These are phyloP conservation scores for Pichia sporocuriosa DNA, from an alignment of 805 yeast species.

Conservation along the genomic window DNA sequence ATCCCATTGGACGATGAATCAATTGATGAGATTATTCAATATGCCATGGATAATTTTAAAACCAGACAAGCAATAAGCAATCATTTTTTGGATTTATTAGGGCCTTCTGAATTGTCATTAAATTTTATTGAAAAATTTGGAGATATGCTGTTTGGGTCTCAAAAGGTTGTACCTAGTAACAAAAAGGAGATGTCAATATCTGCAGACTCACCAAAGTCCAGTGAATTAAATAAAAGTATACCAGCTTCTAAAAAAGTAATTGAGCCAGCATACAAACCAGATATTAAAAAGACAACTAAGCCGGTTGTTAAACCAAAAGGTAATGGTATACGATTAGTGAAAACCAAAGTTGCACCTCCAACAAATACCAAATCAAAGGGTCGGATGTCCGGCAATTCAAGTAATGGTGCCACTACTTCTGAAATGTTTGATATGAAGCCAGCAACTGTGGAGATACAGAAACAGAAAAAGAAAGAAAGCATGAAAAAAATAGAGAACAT, in stretches of 20 bases:
- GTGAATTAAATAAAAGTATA: too few relatives aligned
- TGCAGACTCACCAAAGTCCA: too few relatives aligned
- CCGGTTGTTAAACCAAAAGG: constrained; percentile 11
- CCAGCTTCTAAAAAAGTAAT: constrained; percentile 1
- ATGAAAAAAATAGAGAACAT: constrained; percentile 43
- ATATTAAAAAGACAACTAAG: too few relatives aligned
- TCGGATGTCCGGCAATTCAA: constrained; percentile 14
- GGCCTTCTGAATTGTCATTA: constrained; percentile 48
- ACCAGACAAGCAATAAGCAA: constrained; percentile 41
- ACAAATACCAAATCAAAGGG: constrained; percentile 9
- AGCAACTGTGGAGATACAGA: constrained; percentile 6
- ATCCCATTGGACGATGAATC: constrained; percentile 57
- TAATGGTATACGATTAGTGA: constrained; percentile 5
- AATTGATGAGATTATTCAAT: constrained; percentile 46
- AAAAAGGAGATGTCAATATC: too few relatives aligned
- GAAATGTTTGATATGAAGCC: constrained; percentile 39
- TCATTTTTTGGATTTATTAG: constrained; percentile 51
- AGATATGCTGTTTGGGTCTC: constrained; percentile 31
- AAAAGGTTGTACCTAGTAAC: too few relatives aligned
- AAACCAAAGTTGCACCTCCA: background rate
- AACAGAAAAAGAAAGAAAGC: constrained; percentile 21
- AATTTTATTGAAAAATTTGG: constrained; percentile 41
- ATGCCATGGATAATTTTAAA: constrained; percentile 38
- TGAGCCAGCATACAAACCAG: constrained; percentile 10
- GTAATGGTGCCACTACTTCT: constrained; percentile 37